These are phyloP conservation scores for Phascolomyces articulosus DNA, from an alignment of 371 early-diverging fungal species.

Conservation along the genomic window DNA sequence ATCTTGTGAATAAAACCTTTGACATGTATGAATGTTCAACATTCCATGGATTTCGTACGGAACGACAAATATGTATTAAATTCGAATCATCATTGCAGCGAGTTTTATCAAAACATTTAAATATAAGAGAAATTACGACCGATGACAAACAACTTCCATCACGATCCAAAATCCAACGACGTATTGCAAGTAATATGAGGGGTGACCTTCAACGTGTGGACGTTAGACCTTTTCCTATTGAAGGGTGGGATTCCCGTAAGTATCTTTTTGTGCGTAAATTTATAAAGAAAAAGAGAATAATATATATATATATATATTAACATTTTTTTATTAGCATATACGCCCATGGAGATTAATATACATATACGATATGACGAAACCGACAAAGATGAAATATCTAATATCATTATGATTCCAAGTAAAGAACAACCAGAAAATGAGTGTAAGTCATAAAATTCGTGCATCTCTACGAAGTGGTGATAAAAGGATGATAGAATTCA, in stretches of 20 bases:
- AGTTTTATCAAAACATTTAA: neutral
- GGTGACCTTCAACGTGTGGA: neutral
- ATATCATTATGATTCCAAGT: slow-evolving; percentile 1
- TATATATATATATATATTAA: neutral
- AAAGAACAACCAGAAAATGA: neutral
- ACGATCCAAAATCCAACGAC: neutral
- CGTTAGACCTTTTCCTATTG: neutral
- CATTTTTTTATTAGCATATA: neutral
- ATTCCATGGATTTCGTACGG: neutral
- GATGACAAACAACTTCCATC: too few relatives aligned
- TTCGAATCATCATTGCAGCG: neutral
- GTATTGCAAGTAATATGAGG: neutral
- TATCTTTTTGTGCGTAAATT: neutral
- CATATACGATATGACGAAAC: too few relatives aligned
- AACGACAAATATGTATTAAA: neutral
- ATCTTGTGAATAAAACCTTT: neutral
- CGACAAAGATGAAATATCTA: neutral
- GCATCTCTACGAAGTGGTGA: too few relatives aligned
- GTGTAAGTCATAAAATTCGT: neutral
- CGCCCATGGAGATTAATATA: neutral
- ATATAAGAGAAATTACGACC: too few relatives aligned
- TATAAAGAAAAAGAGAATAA: neutral
- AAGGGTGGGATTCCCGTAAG: neutral
- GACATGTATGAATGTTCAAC: neutral
- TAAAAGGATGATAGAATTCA: neutral